Base-by-base conservation (phyloP, 2,329 filamentous ascomycete genomes). In the Pleurostoma richardsiae region DNA sequence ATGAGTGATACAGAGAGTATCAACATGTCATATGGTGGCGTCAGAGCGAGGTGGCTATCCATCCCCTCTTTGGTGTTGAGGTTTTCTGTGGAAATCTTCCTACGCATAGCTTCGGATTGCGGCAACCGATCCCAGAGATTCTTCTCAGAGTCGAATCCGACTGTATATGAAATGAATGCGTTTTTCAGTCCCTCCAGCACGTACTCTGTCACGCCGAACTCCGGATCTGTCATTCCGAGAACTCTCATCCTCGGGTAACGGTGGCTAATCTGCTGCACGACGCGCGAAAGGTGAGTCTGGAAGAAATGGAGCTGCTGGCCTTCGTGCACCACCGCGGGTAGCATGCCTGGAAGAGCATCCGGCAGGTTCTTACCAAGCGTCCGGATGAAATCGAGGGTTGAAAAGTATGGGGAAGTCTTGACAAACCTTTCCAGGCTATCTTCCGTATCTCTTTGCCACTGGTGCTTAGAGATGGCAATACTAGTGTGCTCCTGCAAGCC, bases 241-340 rank as follows among this genome's bases (percentile, higher is more conserved):
- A 70, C 62, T 6, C 63, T 57, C 67, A 72, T 69, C 4, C 55
- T 56, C 0, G 69, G 61, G 39, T 68, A 67, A 8, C 62, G 61
- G 54, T 72, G 69, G 0, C 56, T 49, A 6, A 72, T 63, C 52
- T 73, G 70, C 41, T 55, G 52, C 6, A 62, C 52, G 8, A 70
- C 54, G 2, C 61, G 57, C 5, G 59, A 52, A 4, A 71, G 29
- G 28, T 70, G 66, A 2, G 48, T 45, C 33, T 65, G 61, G 50
- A 70, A 66, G 1, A 45, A 47, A 4, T 54, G 43, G 3, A 66
- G 48, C 4, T 61, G 53, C 6, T 58, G 58, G 2, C 63, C 62
- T 38, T 68, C 60, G 3, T 61, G 53, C 2, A 66, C 49, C 2
- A 67, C 45, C 0, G 52, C 49, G 1, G 50, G 50, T 1, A 59